These are phyloP conservation scores for Apiotrichum siamense DNA, from an alignment of 1,284 basidiomycete species.

Conservation along the genomic window DNA sequence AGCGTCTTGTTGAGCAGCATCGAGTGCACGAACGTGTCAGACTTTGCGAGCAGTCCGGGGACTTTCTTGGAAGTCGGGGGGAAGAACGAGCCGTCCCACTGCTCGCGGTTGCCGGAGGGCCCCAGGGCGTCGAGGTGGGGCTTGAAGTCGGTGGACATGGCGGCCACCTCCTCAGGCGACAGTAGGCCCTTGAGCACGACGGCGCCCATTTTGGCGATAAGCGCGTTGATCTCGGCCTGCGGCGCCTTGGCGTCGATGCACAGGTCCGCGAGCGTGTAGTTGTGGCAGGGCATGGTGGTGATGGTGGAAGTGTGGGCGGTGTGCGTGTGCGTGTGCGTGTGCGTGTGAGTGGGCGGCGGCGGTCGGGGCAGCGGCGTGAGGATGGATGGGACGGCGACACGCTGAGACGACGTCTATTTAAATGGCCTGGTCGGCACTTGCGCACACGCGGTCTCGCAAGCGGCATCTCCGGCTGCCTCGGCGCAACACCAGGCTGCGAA, in stretches of 20 bases:
- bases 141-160: slow-evolving; percentile 15
- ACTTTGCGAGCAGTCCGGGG: slow-evolving; percentile 13
- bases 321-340: no score
- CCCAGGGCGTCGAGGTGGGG: slow-evolving; percentile 15
- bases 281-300: slow-evolving; percentile 13
- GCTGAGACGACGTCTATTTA: no score
- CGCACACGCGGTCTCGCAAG: no score
- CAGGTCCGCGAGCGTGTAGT: slow-evolving; percentile 16
- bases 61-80: slow-evolving; percentile 17
- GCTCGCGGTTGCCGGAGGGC: slow-evolving; percentile 11
- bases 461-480: no score
- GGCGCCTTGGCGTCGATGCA: slow-evolving; percentile 16
- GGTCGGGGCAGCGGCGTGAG: no score
- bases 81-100: slow-evolving; percentile 21
- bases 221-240: slow-evolving; percentile 19
- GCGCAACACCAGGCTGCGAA: no score
- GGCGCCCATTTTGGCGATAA: slow-evolving; percentile 18
- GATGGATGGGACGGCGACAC: no score
- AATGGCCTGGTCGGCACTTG: no score
- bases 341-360: no score
- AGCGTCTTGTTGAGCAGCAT: slow-evolving; percentile 15
- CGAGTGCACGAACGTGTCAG: slow-evolving; percentile 8
- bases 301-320: background rate
- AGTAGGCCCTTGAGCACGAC: slow-evolving; percentile 17
- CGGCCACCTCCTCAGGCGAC: slow-evolving; percentile 7